Percentiles rank a stretch among this genome's conserved stretches.
phyloP scores from a whole-genome alignment of 306 rosid genomes.

The Cicer cuneatum region DNA sequence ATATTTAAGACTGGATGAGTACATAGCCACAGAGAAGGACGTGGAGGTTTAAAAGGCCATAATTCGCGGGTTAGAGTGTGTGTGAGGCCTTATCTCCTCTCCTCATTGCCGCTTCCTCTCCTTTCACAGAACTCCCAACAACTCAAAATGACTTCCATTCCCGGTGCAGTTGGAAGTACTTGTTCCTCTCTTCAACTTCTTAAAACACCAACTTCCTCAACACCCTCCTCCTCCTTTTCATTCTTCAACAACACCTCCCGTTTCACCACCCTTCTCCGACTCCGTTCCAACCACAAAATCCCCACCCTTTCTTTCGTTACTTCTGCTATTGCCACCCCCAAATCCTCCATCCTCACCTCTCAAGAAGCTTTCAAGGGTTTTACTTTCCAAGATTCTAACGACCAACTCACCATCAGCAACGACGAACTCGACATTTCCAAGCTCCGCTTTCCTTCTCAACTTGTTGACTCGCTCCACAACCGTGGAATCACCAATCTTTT shows the following conservation, averaged over 20 bases:
- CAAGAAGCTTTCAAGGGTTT: slow-evolving; percentile 70
- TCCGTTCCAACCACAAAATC: slow-evolving; percentile 43
- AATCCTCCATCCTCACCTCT: slow-evolving; percentile 65
- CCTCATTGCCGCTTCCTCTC: slow-evolving; percentile 2
- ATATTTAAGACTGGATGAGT: no score
- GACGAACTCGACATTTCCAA: slow-evolving; percentile 78
- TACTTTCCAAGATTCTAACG: slow-evolving; percentile 42
- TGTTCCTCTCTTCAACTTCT: slow-evolving; percentile 57
- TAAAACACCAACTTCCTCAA: slow-evolving; percentile 40
- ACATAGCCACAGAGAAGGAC: not conserved
- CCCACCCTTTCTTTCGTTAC: slow-evolving; percentile 42
- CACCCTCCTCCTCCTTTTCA: slow-evolving; percentile 49
- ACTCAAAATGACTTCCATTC: slow-evolving; percentile 60
- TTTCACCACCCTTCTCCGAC: slow-evolving; percentile 47
- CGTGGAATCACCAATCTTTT: slow-evolving; percentile 86
- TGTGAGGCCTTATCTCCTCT: slow-evolving; percentile 45
- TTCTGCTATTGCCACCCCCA: slow-evolving; percentile 79
- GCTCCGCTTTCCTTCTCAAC: slow-evolving; percentile 62
- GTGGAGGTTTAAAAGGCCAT: slow-evolving; percentile 36
- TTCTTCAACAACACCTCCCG: slow-evolving; percentile 52
- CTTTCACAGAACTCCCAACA: not conserved
- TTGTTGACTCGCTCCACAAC: slow-evolving; percentile 57
- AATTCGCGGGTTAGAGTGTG: no score
- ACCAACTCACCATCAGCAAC: slow-evolving; percentile 29
- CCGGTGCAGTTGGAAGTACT: slow-evolving; percentile 38